Evolutionary conservation across 2,329 filamentous ascomycete genomes (phyloP), one percentile per base, ranked within the genome.

Genomic region (Fusarium citri): DNA sequence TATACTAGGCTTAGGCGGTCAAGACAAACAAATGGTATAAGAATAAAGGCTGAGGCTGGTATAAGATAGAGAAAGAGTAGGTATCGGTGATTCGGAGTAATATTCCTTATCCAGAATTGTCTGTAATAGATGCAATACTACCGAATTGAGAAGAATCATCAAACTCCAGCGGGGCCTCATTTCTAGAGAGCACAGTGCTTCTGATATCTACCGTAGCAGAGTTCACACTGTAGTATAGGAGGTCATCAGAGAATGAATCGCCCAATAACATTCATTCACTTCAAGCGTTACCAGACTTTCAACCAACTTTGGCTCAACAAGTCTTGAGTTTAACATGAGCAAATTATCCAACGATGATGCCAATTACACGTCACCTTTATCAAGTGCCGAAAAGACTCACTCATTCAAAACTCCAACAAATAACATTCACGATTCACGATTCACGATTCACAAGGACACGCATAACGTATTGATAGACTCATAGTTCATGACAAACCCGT

Each of bases 121-220:
- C 40, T 60, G 68, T 34, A 55, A n/a, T 18, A 68, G 40, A 37
- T 20, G 30, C 20, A 57, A 57, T 55, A 20, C 20, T 42, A 41
- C 48, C 31, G 22, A 51, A 31, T 48, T 22, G 43, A 57, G 48
- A 57, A 68, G 69, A 74, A 71, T 73, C 68, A 68, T 64, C 48
- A 66, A 64, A 58, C 58, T 40, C 41, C 55, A 55, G 72, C 71
- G 69, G 71, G 71, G 69, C 62, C 64, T 72, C 54, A 55, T 66
- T 66, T 57, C 69, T 58, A 50, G 51, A 62, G 49, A 43, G 18
- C 26, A 75, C 73, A 74, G 72, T 74, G 72, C 55, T 46, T 22
- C n/a, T 48, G 3, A 30, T 15, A 16, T 25, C 20, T 3, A 25
- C 18, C n/a, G 31, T 15, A 25, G 12, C n/a, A 14, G 8, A 10